Conservation (phyloP, 148 eudicot species). For the Talinum fruticosum region DNA sequence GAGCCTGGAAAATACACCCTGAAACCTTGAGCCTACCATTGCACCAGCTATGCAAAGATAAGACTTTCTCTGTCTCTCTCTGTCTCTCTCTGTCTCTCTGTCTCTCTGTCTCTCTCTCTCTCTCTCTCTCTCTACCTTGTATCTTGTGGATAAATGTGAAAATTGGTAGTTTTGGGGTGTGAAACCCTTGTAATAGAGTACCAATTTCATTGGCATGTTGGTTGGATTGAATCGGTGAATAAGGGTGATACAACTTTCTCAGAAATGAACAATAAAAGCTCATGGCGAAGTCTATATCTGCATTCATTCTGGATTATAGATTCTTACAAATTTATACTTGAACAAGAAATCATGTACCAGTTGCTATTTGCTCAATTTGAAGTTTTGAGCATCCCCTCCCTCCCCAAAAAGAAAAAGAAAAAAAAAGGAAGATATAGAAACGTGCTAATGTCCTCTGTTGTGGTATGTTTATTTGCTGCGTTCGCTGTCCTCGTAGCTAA, state of each 20-base stretch:
- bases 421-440: no score
- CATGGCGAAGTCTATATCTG: constrained; percentile 9
- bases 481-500: background rate
- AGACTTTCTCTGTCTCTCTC: background rate
- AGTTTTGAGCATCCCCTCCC: no score
- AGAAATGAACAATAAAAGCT: background rate
- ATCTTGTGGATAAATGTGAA: constrained; percentile 5
- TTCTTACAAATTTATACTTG: background rate
- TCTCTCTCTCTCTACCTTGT: background rate
- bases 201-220: background rate
- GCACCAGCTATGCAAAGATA: background rate
- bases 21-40: constrained; percentile 38
- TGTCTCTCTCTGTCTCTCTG: background rate
- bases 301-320: background rate
- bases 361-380: background rate
- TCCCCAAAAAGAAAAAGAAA: no score
- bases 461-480: background rate
- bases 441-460: background rate
- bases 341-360: background rate
- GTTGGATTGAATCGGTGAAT: background rate
- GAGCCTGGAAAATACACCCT: constrained; percentile 67
- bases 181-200: background rate
- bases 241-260: background rate
- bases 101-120: background rate
- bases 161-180: constrained; percentile 7